phyloP scores from a whole-genome alignment of 2,329 filamentous ascomycete genomes.

The Botryotinia calthae region DNA sequence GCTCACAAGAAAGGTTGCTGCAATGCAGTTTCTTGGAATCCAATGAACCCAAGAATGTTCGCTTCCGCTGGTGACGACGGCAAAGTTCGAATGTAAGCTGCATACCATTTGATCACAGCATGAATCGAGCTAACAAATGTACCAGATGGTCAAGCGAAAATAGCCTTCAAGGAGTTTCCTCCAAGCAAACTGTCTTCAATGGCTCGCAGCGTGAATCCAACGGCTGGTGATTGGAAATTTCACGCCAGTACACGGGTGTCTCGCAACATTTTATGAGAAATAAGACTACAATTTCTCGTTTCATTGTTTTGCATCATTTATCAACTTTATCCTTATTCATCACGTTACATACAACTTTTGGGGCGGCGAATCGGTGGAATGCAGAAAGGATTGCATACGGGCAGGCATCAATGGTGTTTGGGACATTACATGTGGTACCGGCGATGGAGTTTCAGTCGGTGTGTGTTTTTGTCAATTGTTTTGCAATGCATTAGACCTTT shows the following conservation, averaged over 20 bases:
- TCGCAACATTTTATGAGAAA: slow-evolving; percentile 13
- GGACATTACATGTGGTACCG: slow-evolving; percentile 4
- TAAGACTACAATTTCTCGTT: slow-evolving; percentile 1
- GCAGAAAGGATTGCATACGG: slow-evolving; percentile 20
- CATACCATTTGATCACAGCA: neutral
- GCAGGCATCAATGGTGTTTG: slow-evolving; percentile 18
- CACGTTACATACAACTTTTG: slow-evolving; percentile 17
- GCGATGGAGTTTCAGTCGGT: slow-evolving; percentile 4
- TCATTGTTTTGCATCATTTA: slow-evolving; percentile 19
- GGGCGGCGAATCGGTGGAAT: slow-evolving; percentile 21
- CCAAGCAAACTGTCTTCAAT: slow-evolving; percentile 21
- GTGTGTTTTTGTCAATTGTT: neutral
- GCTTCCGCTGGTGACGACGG: slow-evolving; percentile 89
- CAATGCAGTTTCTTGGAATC: slow-evolving; percentile 89
- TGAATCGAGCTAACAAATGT: neutral
- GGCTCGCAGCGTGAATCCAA: slow-evolving; percentile 26
- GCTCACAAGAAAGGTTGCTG: slow-evolving; percentile 75
- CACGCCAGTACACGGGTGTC: neutral
- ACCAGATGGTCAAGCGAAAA: slow-evolving; percentile 34
- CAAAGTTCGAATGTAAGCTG: slow-evolving; percentile 76
- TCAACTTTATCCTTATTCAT: neutral
- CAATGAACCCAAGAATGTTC: slow-evolving; percentile 76
- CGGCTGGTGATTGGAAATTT: slow-evolving; percentile 26
- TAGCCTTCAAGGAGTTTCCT: neutral
- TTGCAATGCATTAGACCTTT: neutral